Evolutionary conservation across 1,139 yeast genomes (phyloP).

Genomic region (Ogataea hybrid): DNA sequence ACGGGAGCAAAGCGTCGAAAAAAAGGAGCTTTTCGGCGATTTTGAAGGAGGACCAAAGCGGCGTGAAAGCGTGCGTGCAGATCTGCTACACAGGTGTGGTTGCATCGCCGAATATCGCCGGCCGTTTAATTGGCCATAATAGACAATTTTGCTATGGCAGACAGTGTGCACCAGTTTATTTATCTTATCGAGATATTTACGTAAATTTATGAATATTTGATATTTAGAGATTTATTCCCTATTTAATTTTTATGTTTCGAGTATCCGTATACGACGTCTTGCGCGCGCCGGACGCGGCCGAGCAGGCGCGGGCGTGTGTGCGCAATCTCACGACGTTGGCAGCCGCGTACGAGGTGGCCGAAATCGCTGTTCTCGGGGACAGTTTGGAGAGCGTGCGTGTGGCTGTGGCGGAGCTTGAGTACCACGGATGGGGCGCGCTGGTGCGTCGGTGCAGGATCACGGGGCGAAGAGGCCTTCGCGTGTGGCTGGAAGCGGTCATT

Average conservation of each 20-base stretch:
- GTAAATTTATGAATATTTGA: no score
- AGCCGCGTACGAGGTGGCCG: background rate
- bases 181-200: no score
- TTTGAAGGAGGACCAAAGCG: no score
- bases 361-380: constrained; percentile 1
- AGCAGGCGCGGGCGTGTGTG: constrained; percentile 1
- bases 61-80: no score
- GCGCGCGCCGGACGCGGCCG: background rate
- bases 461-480: background rate
- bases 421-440: constrained; percentile 1
- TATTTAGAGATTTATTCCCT: no score
- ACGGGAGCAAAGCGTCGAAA: no score
- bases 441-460: background rate
- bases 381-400: constrained; percentile 1
- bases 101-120: no score
- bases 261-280: constrained; percentile 3
- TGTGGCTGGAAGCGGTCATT: constrained; percentile 1
- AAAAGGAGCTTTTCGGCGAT: no score
- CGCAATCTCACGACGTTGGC: background rate
- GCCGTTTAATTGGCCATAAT: no score
- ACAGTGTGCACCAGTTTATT: no score
- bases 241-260: constrained; percentile 1
- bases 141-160: no score
- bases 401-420: constrained; percentile 2
- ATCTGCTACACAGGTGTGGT: no score